Evolutionary conservation across 1,284 basidiomycete species (phyloP).

Genomic region (Coniferiporia sulphurascens): DNA sequence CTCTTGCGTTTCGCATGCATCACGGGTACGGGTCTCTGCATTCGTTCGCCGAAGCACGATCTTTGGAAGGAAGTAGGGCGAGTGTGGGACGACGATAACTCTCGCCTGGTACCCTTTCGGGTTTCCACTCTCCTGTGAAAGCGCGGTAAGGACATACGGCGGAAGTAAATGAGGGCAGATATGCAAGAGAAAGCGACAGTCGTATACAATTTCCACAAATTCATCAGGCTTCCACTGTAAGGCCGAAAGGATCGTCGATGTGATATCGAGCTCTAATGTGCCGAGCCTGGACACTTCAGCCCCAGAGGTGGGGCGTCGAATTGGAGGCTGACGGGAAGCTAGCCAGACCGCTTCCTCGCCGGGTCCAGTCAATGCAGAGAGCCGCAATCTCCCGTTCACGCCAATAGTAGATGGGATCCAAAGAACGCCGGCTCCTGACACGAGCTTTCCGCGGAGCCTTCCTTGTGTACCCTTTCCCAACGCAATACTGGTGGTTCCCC

Average conservation of each 20-base stretch:
- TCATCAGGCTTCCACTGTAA: not conserved
- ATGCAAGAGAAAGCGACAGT: constrained; percentile 22
- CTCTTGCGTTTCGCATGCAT: not conserved
- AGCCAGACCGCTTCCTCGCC: constrained; percentile 20
- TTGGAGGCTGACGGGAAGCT: constrained; percentile 23
- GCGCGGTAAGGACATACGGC: not conserved
- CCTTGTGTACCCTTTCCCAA: no score
- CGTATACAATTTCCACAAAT: constrained; percentile 19
- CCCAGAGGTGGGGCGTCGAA: not conserved
- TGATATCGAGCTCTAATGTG: constrained; percentile 16
- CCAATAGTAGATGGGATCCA: constrained; percentile 48
- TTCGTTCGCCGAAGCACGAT: constrained; percentile 9
- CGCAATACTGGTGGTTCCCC: constrained; percentile 28
- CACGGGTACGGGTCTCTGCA: not conserved
- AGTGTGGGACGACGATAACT: constrained; percentile 12
- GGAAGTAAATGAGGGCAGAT: constrained; percentile 10
- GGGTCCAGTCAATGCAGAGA: not conserved
- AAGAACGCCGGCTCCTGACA: constrained; percentile 54
- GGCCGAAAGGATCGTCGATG: constrained; percentile 1
- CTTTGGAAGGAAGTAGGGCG: constrained; percentile 14
- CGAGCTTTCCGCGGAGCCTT: constrained; percentile 28
- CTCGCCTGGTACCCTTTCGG: not conserved
- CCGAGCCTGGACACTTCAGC: not conserved
- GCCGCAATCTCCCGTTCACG: constrained; percentile 14
- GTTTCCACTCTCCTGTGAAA: not conserved